Evolutionary conservation across 148 eudicot species (phyloP), one percentile per base, ranked within the genome.

Genomic region (Simmondsia chinensis): DNA sequence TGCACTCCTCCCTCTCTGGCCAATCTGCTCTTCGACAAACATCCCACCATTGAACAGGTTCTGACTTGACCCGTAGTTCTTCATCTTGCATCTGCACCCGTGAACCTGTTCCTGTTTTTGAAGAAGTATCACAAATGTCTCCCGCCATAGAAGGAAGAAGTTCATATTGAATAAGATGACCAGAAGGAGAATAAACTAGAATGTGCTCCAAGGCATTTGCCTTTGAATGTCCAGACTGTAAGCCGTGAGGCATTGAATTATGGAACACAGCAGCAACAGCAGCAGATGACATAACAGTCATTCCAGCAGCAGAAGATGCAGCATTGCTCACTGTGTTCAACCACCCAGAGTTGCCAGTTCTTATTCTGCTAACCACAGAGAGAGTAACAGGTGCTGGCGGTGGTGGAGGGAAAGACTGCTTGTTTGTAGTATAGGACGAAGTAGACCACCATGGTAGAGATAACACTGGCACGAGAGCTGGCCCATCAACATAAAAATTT

Each of bases 1-100:
- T 46, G 36, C 59, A 50, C 31, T 82, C 95, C 68, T 91, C 94
- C 59, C 88, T 85, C 62, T 85, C 94, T 31, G 79, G 80, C 82
- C 84, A 85, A 71, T 91, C 94, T 47, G 78, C 77, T 74, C 95
- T 76, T 54, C 99, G 79, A 42, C 99, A 91, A 20, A 91, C 99
- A 67, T 91, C 99, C 99, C 99, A 91, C 71, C 99, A 82, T 24
- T 79, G 95, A 46, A 85, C 33, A 12, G 95, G 81, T 46, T 86
- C 81, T 41, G 71, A 68, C 65, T 82, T 85, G 52, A 91, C 88
- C 60, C 60, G 65, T 32, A 74, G 58, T 35, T 84, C 95, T 43
- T 76, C 95, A 38, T 82, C 94, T 56, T 79, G 97, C 42, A 70
- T 41, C 48, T 71, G 74, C 18, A 44, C 57, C 51, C 63, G 45